These are phyloP conservation scores for Colletotrichum phormii DNA, from an alignment of 2,329 filamentous ascomycete species.

Conservation along the genomic window DNA sequence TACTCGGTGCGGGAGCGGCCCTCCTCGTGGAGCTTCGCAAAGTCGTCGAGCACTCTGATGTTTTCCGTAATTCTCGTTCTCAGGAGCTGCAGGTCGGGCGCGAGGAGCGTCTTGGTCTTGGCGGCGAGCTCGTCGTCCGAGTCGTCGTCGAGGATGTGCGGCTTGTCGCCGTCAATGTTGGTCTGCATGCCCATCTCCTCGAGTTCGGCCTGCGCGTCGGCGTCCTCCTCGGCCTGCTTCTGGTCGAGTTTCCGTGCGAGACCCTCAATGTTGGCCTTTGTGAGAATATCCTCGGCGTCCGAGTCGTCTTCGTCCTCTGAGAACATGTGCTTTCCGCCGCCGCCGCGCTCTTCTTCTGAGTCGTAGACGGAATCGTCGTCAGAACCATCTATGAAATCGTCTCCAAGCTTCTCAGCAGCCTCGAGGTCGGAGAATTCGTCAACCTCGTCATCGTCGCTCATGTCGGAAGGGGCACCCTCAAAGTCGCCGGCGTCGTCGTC, in stretches of 20 bases:
- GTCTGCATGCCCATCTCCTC: conserved; percentile 89
- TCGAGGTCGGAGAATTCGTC: conserved; percentile 57
- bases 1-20: conserved; percentile 90
- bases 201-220: conserved; percentile 86
- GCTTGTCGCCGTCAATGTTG: conserved; percentile 85
- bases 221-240: conserved; percentile 80
- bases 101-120: conserved; percentile 74
- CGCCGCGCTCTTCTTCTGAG: conserved; percentile 73
- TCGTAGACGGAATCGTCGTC: conserved; percentile 73
- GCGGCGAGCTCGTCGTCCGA: conserved; percentile 70
- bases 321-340: conserved; percentile 77
- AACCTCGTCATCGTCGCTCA: conserved; percentile 58
- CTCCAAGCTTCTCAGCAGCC: conserved; percentile 56
- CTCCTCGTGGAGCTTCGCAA: conserved; percentile 82
- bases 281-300: conserved; percentile 89
- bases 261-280: conserved; percentile 95
- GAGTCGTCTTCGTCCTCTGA: conserved; percentile 94
- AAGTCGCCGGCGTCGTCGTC: conserved; percentile 47
- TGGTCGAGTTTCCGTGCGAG: conserved; percentile 87
- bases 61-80: conserved; percentile 92
- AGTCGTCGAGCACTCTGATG: conserved; percentile 90
- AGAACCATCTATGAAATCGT: conserved; percentile 69
- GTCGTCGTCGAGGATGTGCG: conserved; percentile 73
- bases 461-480: conserved; percentile 51
- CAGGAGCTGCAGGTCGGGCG: conserved; percentile 90